Evolutionary conservation across 192 early-diverging fungal genomes (phyloP).

Genomic region (Podila horticola): DNA sequence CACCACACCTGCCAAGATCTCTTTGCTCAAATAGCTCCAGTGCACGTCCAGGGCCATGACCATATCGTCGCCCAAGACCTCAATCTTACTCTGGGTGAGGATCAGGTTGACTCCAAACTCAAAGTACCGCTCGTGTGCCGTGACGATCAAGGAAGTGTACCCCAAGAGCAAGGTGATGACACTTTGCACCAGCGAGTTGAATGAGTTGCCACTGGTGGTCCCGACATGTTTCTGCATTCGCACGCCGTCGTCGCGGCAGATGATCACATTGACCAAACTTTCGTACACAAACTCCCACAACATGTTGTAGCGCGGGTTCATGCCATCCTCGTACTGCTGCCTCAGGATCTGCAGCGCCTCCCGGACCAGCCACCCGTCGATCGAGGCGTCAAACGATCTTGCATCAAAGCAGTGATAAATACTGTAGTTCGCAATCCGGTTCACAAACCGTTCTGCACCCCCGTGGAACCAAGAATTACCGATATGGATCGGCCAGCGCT

Average conservation of each 20-base stretch:
- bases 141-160: conserved; percentile 32
- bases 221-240: conserved; percentile 43
- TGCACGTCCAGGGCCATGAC: conserved; percentile 32
- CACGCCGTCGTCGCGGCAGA: conserved; percentile 47
- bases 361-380: conserved; percentile 40
- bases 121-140: conserved; percentile 11
- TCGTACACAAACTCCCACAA: conserved; percentile 39
- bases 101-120: conserved; percentile 14
- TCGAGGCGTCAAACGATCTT: conserved; percentile 42
- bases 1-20: conserved; percentile 18
- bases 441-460: conserved; percentile 38
- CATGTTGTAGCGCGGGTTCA: conserved; percentile 24
- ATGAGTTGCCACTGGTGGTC: conserved; percentile 46
- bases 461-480: conserved; percentile 44
- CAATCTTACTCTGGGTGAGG: conserved; percentile 23
- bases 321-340: conserved; percentile 24
- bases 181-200: conserved; percentile 44
- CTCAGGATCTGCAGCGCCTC: conserved; percentile 31
- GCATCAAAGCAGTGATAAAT: conserved; percentile 48
- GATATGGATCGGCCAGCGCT: conserved; percentile 36
- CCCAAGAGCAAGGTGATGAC: conserved; percentile 40
- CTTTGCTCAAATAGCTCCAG: conserved; percentile 23
- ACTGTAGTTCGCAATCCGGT: conserved; percentile 26
- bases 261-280: conserved; percentile 29
- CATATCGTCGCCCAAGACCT: conserved; percentile 45